Evolutionary conservation across 768 basidiomycete species (phyloP), one percentile per base, ranked within the genome.

Genomic region (Xerocomellus amylosporus): DNA sequence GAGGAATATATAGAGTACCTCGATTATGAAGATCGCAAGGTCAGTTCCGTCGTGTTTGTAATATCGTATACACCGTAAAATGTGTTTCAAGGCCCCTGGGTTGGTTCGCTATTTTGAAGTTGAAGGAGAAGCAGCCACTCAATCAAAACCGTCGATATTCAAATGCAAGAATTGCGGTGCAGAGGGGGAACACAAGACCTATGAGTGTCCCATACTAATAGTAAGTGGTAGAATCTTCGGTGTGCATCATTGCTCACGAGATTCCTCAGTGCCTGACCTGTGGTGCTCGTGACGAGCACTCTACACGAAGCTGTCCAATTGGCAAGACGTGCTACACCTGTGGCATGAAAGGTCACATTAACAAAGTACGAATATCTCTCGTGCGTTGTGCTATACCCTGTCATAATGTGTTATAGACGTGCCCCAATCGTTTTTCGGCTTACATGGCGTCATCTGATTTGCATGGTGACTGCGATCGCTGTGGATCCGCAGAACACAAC

Each of bases 331-430:
- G 90, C 63, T 92, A 83, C 62, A 79, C 76, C 4, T 93, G 90
- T 61, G 87, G 87, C 15, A 89, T 90, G 87, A 88, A 87, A 65
- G 90, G 90, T 2, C 90, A 91, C 64, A 81, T 90, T 51, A 88
- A 79, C 58, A 77, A 74, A 53, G 90, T 88, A 59, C 46, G 49
- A 33, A 22, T 17, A 26, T 10, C 24, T 0, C 13, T 24, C 39
- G 30, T 44, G 4, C 17, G 10, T 33, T 45, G 15, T 37, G 38
- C 24, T 28, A 38, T 34, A 40, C 40, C 34, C 34, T 40, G 37
- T 56, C 19, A 41, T 54, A 43, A 49, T 42, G 10, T 41, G 8
- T 46, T 44, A 36, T 62, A 89, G 86, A 80, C 78, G n/a, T 91
- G 88, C 65, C 87, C 90, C 4, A 88, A 90, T 68, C 80, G 83